These are phyloP conservation scores for Acidomyces sp. DNA, from an alignment of 495 filamentous ascomycete genomes.

Conservation along the genomic window DNA sequence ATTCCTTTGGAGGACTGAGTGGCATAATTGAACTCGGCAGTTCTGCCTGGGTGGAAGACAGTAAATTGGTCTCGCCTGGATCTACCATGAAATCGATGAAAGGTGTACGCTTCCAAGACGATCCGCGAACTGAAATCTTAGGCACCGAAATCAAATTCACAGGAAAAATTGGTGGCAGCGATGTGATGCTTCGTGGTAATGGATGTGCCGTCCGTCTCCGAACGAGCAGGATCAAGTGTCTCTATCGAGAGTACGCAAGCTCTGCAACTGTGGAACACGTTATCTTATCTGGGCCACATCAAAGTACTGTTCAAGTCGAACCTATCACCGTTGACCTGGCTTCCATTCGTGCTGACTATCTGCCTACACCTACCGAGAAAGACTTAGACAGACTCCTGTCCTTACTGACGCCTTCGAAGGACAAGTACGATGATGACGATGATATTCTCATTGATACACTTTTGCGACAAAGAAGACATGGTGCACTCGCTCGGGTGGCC, in stretches of 20 bases:
- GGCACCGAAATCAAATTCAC: conserved; percentile 50
- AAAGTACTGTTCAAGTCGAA: conserved; percentile 38
- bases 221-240: conserved; percentile 67
- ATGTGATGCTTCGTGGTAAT: conserved; percentile 59
- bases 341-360: conserved; percentile 60
- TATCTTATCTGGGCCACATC: conserved; percentile 54
- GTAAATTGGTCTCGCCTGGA: conserved; percentile 25
- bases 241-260: conserved; percentile 48
- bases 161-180: conserved; percentile 60
- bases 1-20: conserved; percentile 83
- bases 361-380: conserved; percentile 55
- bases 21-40: conserved; percentile 78
- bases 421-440: conserved; percentile 82
- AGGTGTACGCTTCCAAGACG: conserved; percentile 63
- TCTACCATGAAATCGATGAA: conserved; percentile 33
- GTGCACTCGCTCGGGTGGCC: conserved; percentile 62
- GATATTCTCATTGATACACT: conserved; percentile 92
- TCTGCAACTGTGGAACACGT: conserved; percentile 63
- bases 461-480: conserved; percentile 77
- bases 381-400: conserved; percentile 74
- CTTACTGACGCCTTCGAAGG: conserved; percentile 79
- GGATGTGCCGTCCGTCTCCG: conserved; percentile 59
- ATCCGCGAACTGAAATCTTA: conserved; percentile 18
- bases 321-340: conserved; percentile 41
- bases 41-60: conserved; percentile 63